phyloP scores from a whole-genome alignment of 805 yeast genomes.

The Kockiozyma suomiensis region DNA sequence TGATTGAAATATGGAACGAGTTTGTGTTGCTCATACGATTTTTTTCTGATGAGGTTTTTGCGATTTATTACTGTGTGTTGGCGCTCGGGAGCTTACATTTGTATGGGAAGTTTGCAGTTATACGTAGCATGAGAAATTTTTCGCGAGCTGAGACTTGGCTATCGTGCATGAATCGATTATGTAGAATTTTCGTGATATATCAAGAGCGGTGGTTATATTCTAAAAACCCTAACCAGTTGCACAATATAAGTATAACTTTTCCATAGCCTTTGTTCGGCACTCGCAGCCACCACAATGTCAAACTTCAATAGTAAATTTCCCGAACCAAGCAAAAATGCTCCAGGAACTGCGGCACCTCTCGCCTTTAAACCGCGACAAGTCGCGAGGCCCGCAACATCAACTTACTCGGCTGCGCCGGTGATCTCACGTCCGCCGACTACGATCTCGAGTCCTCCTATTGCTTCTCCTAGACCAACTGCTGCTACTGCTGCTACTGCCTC shows the following conservation, averaged over 20 bases:
- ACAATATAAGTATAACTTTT: no score
- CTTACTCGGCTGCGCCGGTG: constrained; percentile 9
- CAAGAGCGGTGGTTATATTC: no score
- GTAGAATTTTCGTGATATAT: no score
- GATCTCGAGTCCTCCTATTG: neutral
- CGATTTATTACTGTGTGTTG: neutral
- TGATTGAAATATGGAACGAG: neutral
- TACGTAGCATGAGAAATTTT: no score
- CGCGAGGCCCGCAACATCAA: constrained; percentile 2
- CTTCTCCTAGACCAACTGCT: neutral
- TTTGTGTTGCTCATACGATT: neutral
- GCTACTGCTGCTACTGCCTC: neutral
- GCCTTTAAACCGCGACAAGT: constrained; percentile 7
- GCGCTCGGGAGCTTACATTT: neutral
- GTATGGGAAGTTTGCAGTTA: no score
- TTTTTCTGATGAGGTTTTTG: neutral
- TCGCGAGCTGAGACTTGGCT: no score
- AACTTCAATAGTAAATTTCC: constrained; percentile 1
- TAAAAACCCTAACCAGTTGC: no score
- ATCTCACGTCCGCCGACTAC: neutral
- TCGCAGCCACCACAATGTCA: neutral
- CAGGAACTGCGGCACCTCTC: neutral
- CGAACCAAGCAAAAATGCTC: constrained; percentile 3
- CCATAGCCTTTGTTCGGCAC: neutral
- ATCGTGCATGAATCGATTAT: no score